Base-by-base conservation (phyloP, 164 flowering plant genomes). In the Magnolia officinalis region DNA sequence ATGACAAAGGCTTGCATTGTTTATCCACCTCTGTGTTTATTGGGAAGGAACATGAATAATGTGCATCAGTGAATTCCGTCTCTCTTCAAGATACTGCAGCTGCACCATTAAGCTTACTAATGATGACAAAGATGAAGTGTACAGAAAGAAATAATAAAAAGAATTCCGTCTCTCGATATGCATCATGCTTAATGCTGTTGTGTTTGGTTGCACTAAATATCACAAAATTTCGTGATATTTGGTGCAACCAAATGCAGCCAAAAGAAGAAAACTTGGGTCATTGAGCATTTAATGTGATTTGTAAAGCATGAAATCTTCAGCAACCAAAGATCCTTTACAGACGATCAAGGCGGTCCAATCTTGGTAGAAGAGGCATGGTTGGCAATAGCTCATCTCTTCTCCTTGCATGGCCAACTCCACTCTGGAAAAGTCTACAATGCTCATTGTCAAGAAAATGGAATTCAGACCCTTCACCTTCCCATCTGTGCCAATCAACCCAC, bases 321-420 rank as follows among this genome's bases (percentile, higher is more conserved):
- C 45, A 37, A 37, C 45, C 45, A 5, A 37, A 37, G 45, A 37
- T 71, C 18, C 11, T 8, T 82, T 86, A 89, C 92, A 88, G 70
- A n/a, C 76, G 84, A 70, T 88, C 92, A 71, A 88, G 87, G 64
- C 88, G 89, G 81, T 88, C 89, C 81, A 89, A 79, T 84, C 90
- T 82, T 71, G 83, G 80, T 8, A 85, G 81, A 70, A 86, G 79
- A 26, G 89, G 82, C 76, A 79, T 67, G 65, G 68, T 45, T 29
- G 82, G 64, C 24, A 59, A 67, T 37, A 3, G 45, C 64, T 76
- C 80, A 37, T 72, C 72, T 63, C 81, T 71, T 84, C 72, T 59
- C 69, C 71, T 63, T 81, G 74, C 79, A 79, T 80, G 19, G 37
- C 45, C 24, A 18, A 45, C 13, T 26, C 37, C 23, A 37, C 45